Percentiles rank a stretch among this genome's conserved stretches.
Evolutionary conservation across 352 stramenopile genomes (phyloP).

Genomic region (Phytophthora pluvialis): DNA sequence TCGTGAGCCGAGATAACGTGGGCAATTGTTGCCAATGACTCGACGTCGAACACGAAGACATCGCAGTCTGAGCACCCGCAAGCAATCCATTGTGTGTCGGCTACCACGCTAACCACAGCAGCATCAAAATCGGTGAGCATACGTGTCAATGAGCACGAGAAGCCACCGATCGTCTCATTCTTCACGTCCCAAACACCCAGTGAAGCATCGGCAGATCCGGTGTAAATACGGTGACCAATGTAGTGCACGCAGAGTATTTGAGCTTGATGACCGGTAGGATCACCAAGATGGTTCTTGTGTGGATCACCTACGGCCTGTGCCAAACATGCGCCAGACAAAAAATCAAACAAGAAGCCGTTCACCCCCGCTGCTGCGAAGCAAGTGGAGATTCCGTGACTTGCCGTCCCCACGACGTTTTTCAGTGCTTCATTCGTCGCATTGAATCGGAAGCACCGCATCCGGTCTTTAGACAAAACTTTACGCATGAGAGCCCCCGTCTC

Average conservation of each 20-base stretch:
- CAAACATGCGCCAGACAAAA: conserved; percentile 70
- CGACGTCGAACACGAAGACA: conserved; percentile 71
- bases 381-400: conserved; percentile 69
- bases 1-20: conserved; percentile 63
- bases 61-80: conserved; percentile 74
- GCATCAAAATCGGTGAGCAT: conserved; percentile 79
- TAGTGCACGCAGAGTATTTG: conserved; percentile 76
- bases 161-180: conserved; percentile 59
- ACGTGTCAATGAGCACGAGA: conserved; percentile 47
- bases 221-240: conserved; percentile 68
- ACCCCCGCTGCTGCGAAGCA: conserved; percentile 59
- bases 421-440: conserved; percentile 73
- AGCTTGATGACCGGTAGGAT: conserved; percentile 63
- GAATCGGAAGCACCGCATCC: conserved; percentile 78
- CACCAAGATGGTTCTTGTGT: conserved; percentile 67
- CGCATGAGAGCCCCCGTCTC: conserved; percentile 80
- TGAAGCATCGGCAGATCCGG: conserved; percentile 65
- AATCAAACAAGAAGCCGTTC: conserved; percentile 65
- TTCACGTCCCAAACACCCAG: conserved; percentile 74
- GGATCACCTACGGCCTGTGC: conserved; percentile 68
- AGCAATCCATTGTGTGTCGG: conserved; percentile 58
- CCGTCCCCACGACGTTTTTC: conserved; percentile 76
- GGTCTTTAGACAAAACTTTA: conserved; percentile 66
- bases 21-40: conserved; percentile 47
- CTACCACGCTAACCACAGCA: conserved; percentile 69